Evolutionary conservation across 768 basidiomycete species (phyloP).

Genomic region (Suillus paluster): DNA sequence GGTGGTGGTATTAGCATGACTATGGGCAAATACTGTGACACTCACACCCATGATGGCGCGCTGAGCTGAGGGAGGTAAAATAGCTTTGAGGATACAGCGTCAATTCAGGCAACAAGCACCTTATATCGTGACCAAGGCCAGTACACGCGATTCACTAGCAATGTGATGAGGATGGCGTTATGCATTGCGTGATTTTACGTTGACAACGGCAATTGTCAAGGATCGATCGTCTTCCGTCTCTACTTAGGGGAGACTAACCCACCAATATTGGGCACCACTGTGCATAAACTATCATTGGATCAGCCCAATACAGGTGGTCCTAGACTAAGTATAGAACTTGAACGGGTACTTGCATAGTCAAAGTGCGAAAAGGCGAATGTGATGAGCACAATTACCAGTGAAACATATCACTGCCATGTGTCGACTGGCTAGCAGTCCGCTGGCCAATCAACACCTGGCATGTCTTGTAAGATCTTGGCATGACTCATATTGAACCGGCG

Average conservation of each 20-base stretch:
- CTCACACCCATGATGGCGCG: slow-evolving; percentile 1
- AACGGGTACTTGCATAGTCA: not conserved
- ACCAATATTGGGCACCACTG: slow-evolving; percentile 7
- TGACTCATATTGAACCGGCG: not conserved
- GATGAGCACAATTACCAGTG: not conserved
- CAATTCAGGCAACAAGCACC: not conserved
- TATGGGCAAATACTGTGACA: slow-evolving; percentile 1
- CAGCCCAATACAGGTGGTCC: not conserved
- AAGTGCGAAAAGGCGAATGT: not conserved
- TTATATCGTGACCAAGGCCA: slow-evolving; percentile 6
- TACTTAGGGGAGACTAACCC: not conserved
- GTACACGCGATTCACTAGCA: not conserved
- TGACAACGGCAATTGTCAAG: slow-evolving; percentile 12
- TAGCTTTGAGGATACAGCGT: not conserved
- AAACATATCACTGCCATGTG: too few species aligned
- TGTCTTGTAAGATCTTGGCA: not conserved
- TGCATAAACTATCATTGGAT: not conserved
- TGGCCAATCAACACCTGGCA: slow-evolving; percentile 1
- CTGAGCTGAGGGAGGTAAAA: not conserved
- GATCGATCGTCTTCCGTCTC: not conserved
- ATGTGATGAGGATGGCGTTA: slow-evolving; percentile 20
- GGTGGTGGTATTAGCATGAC: not conserved
- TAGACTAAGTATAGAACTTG: not conserved
- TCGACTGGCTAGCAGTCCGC: too few species aligned
- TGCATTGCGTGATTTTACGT: slow-evolving; percentile 40